These are phyloP conservation scores for Phoma sp. DNA, from an alignment of 2,329 filamentous ascomycete species.

Conservation along the genomic window DNA sequence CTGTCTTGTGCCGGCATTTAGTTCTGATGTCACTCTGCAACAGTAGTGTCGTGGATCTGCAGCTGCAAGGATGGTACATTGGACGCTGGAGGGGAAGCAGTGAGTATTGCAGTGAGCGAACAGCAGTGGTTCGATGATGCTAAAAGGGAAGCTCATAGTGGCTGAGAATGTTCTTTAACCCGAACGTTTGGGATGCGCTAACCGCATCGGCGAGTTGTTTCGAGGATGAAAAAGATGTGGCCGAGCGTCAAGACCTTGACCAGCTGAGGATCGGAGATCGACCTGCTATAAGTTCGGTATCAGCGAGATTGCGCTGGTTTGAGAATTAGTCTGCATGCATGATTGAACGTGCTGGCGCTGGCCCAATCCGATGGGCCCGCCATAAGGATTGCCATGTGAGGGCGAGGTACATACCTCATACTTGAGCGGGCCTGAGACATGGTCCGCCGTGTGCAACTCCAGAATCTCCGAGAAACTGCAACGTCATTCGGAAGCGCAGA, in stretches of 20 bases:
- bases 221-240: constrained; percentile 22
- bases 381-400: constrained; percentile 11
- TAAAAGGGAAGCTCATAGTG: constrained; percentile 21
- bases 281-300: constrained; percentile 16
- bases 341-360: constrained; percentile 5
- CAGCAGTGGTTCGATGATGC: constrained; percentile 13
- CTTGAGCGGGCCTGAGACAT: constrained; percentile 5
- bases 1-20: constrained; percentile 22
- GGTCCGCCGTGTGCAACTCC: constrained; percentile 12
- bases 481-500: constrained; percentile 9
- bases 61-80: constrained; percentile 11
- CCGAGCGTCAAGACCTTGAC: constrained; percentile 25
- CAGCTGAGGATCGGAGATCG: constrained; percentile 14
- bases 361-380: background rate
- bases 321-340: constrained; percentile 16
- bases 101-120: constrained; percentile 6
- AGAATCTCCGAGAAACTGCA: constrained; percentile 6
- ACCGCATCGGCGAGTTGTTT: constrained; percentile 16
- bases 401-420: constrained; percentile 14
- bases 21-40: constrained; percentile 10
- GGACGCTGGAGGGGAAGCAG: constrained; percentile 6
- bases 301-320: constrained; percentile 15
- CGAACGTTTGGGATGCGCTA: constrained; percentile 20
- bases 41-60: constrained; percentile 7
- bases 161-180: constrained; percentile 26